Base-by-base conservation (phyloP, 441 rosid species). In the Theobroma grandiflorum region DNA sequence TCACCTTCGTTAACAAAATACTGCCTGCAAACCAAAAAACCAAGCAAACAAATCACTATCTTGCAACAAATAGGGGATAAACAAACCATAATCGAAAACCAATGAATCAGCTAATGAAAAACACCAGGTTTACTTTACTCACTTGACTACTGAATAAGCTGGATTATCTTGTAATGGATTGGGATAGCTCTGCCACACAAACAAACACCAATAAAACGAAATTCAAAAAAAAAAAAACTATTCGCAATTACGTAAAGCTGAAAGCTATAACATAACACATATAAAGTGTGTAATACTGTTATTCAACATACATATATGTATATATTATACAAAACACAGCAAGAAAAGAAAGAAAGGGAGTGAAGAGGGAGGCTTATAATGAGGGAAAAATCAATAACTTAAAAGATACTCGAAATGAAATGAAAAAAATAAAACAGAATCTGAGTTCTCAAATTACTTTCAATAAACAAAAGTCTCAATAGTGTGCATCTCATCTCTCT, bases 91-190 rank as follows among this genome's bases (percentile, higher is more conserved):
- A 50, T 69, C 8, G 6, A 33, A 50, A 50, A 15, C 8, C 7
- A 42, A 49, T 52, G 73, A 42, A 50, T 8, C 33, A 52, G 16
- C 75, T 72, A 47, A 72, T 35, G 45, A 53, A 72, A 53, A 8
- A 33, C 43, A n/a, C 53, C 9, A 33, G 59, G 6, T 37, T 35
- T 57, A n/a, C 12, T 11, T 18, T 18, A 85, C 97, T 90, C 77
- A 93, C 99, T 91, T 89, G 40, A 91, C 97, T 20, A 89, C 97
- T 6, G 98, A 93, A 80, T 94, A 94, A 15, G 98, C 90, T 72
- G 97, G 91, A 85, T 96, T 93, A 57, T 89, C 88, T 71, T 91
- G 94, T 81, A 96, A 82, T 5, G 98, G 98, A 82, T 94, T 91
- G 35, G 93, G 85, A 85, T 87, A 87, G 40, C 90, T 89, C 98